Base-by-base conservation (phyloP, 805 yeast genomes). In the Metschnikowia kofuensis region DNA sequence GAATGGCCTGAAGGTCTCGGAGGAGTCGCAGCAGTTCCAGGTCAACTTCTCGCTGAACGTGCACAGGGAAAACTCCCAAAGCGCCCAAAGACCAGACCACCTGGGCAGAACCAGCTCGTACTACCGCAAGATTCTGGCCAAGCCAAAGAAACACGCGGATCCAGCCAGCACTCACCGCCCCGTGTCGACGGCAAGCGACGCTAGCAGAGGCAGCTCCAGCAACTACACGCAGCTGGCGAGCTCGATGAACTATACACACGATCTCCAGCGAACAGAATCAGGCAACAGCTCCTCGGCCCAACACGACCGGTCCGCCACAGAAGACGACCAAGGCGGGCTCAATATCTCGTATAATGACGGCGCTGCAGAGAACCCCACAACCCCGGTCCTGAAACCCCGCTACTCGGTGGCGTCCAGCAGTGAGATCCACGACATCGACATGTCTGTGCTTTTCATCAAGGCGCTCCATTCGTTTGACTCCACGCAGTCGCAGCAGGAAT, bases 401-500 rank as follows among this genome's bases (percentile, higher is more conserved):
- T 37, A 41, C 34, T 46, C 49, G 13, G 42, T 32, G 32, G 42
- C 42, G 11, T 38, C 45, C 26, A 44, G 42, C 13, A 46, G 46
- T 15, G 54, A 47, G 16, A 59, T 56, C 28, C 74, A 72, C 11
- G 75, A 73, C n/a, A 70, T 67, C 28, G 79, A 78, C 51, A 68
- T 77, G 48, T 75, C 83, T 0, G 72, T 79, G 12, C 61, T 83
- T 21, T 84, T 83, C 54, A 74, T 83, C 2, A 65, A 74, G 9
- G 85, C 87, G 0, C 63, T 79, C 4, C 87, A 83, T 54, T 67
- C 84, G 0, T 84, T 83, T 59, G 82, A 82, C 55, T 69, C 85
- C 0, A 59, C 77, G 0, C 69, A 87, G 0, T 66, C 86, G 40
- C 86, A 85, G 53, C 74, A 84, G 10, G 77, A 77, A 41, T 79